Evolutionary conservation across 257 asterid species (phyloP).

Genomic region (Hygrophila difformis): DNA sequence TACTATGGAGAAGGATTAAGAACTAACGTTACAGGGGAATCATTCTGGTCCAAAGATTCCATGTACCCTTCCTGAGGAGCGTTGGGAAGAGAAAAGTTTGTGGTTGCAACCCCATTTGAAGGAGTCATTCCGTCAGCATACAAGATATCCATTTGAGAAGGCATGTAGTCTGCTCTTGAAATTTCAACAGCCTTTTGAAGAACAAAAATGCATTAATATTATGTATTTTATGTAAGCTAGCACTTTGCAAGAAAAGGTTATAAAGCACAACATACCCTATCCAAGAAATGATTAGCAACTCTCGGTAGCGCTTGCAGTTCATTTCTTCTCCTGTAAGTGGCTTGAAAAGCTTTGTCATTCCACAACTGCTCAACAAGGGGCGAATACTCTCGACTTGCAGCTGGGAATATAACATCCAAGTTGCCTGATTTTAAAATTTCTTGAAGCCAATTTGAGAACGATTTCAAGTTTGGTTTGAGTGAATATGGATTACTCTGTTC

Average conservation of each 20-base stretch:
- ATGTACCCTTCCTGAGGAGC: constrained; percentile 26
- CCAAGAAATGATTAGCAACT: constrained; percentile 46
- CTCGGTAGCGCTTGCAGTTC: constrained; percentile 44
- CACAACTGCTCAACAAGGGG: constrained; percentile 44
- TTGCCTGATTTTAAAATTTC: constrained; percentile 37
- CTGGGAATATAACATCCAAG: constrained; percentile 29
- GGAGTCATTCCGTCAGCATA: constrained; percentile 48
- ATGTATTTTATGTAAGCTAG: neutral
- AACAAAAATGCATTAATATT: neutral
- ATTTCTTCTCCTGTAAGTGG: constrained; percentile 36
- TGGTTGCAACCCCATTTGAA: constrained; percentile 27
- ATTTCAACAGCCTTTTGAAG: constrained; percentile 48
- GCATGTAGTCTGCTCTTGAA: constrained; percentile 40
- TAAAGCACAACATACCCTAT: constrained; percentile 59
- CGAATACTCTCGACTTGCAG: constrained; percentile 39
- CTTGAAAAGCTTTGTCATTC: constrained; percentile 40
- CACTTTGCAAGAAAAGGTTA: too few relatives aligned
- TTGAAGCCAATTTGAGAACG: constrained; percentile 54
- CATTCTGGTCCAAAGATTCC: too few relatives aligned
- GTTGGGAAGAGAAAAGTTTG: constrained; percentile 47
- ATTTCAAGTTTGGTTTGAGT: constrained; percentile 35
- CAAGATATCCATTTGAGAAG: constrained; percentile 41
- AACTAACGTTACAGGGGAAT: constrained; percentile 29
- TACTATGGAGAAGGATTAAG: too few relatives aligned
- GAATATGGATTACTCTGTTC: constrained; percentile 20